These are phyloP conservation scores for Monosporascus sp. DNA, from an alignment of 2,329 filamentous ascomycete genomes.

Conservation along the genomic window DNA sequence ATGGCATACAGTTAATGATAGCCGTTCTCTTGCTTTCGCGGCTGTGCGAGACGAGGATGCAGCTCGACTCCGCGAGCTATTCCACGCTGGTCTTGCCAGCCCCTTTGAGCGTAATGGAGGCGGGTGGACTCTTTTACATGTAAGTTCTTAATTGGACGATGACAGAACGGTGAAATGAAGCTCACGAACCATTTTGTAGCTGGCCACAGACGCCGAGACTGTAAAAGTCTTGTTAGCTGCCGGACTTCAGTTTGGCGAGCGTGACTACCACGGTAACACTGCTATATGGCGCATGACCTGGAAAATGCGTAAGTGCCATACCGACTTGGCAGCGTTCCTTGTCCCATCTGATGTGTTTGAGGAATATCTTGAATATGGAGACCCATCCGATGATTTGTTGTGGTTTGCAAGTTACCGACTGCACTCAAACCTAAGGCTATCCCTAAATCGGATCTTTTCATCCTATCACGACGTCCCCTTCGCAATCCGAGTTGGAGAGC, in stretches of 20 bases:
- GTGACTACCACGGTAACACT: accelerated
- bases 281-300: neutral
- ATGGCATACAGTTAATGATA: neutral
- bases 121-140: neutral
- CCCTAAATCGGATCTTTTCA: neutral
- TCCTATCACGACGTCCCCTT: neutral
- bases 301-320: neutral
- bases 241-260: neutral
- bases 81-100: neutral
- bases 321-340: neutral
- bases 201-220: neutral
- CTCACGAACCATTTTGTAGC: neutral
- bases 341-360: neutral
- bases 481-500: neutral
- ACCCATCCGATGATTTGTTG: neutral
- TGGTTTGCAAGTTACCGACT: neutral
- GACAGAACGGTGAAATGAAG: neutral
- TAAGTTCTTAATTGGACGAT: neutral
- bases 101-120: neutral
- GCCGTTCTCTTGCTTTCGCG: neutral
- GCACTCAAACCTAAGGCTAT: neutral
- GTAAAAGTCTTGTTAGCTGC: neutral
- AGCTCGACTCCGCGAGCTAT: neutral
- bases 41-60: neutral
- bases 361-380: neutral